A percentile compares a stretch with the other conserved stretches of the same genome.
Conservation (phyloP, 73 alveolate species). For the Symbiodinium pilosum region DNA sequence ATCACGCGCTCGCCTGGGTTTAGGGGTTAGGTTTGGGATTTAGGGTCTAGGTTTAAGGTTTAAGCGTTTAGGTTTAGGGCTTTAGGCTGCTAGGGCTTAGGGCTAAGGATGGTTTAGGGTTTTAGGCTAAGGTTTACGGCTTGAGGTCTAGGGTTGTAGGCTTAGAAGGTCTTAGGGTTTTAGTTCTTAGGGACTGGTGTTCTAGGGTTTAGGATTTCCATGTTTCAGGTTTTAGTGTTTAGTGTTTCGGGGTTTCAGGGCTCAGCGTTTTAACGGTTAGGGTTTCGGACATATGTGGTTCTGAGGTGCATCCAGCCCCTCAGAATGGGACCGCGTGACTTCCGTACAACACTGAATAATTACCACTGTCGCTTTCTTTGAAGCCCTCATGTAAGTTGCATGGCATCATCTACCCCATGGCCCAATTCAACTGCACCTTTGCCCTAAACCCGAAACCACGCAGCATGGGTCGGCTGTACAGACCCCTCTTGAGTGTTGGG, state of each 20-base stretch:
- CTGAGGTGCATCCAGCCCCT: no score
- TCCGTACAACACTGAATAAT: no score
- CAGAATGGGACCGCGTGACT: no score
- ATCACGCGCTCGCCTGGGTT: conserved; percentile 44
- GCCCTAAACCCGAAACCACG: no score
- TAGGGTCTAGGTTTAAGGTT: neutral
- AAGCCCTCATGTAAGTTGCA: no score
- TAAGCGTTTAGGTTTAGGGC: neutral
- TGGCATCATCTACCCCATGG: no score
- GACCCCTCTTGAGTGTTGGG: no score
- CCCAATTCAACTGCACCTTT: no score
- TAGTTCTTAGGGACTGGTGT: neutral
- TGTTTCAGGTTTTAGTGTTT: neutral
- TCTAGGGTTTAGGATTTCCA: neutral
- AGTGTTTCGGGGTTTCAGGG: neutral
- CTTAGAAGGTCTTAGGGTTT: neutral
- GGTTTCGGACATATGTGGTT: neutral
- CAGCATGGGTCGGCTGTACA: no score
- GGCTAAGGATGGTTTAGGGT: neutral
- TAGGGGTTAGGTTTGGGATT: neutral
- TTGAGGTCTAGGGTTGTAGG: neutral
- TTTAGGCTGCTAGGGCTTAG: neutral
- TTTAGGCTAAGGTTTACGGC: neutral
- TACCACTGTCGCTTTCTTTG: no score
- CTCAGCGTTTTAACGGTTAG: neutral